These are phyloP conservation scores for Hypoxylon trugodes DNA, from an alignment of 495 filamentous ascomycete genomes.

Conservation along the genomic window DNA sequence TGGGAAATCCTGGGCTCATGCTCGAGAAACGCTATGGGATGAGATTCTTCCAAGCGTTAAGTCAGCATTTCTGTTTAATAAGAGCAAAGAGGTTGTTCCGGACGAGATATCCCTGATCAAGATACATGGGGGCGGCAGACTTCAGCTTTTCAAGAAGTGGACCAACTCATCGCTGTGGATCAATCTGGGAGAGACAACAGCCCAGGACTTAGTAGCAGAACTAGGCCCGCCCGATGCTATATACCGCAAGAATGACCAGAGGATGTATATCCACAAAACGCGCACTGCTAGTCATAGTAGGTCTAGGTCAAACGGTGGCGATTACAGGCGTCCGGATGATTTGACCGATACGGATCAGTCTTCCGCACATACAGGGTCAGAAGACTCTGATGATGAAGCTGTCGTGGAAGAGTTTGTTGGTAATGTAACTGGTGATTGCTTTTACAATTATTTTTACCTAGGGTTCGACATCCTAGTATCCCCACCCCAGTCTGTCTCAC, in stretches of 20 bases:
- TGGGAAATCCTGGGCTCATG: slow-evolving; percentile 88
- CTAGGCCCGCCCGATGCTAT: slow-evolving; percentile 95
- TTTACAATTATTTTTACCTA: slow-evolving; percentile 96
- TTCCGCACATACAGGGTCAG: slow-evolving; percentile 76
- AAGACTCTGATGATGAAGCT: slow-evolving; percentile 77
- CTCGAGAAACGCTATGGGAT: slow-evolving; percentile 77
- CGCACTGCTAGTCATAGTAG: slow-evolving; percentile 57
- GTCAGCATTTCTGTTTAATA: slow-evolving; percentile 56
- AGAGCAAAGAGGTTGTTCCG: slow-evolving; percentile 68
- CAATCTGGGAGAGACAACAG: slow-evolving; percentile 79
- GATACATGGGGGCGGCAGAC: slow-evolving; percentile 74
- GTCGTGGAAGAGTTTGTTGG: slow-evolving; percentile 57
- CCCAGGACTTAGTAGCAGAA: slow-evolving; percentile 88
- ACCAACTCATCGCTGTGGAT: slow-evolving; percentile 68
- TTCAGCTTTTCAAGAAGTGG: slow-evolving; percentile 76
- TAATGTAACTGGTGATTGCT: slow-evolving; percentile 74
- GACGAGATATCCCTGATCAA: slow-evolving; percentile 85
- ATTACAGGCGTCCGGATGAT: slow-evolving; percentile 62
- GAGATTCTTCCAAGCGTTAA: slow-evolving; percentile 72
- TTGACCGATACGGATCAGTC: slow-evolving; percentile 84
- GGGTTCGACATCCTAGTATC: slow-evolving; percentile 96
- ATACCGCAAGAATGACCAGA: slow-evolving; percentile 89
- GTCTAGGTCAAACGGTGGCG: slow-evolving; percentile 58
- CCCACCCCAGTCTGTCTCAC: slow-evolving; percentile 69
- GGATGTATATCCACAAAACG: slow-evolving; percentile 85